Evolutionary conservation across 148 eudicot species (phyloP).

Genomic region (Diospyros lotus): DNA sequence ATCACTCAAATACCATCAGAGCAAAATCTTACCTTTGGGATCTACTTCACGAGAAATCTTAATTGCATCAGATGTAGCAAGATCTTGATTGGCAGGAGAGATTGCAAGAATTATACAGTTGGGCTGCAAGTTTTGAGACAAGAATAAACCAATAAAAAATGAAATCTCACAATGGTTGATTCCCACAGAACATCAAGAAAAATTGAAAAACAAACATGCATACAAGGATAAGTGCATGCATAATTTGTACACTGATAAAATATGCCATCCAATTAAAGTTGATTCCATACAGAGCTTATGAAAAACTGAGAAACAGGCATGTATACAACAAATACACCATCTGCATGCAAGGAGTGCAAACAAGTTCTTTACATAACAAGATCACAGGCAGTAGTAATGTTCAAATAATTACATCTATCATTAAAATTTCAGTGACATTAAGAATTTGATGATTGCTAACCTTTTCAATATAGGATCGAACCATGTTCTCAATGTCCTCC

Average conservation of each 20-base stretch:
- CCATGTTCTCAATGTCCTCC: constrained; percentile 66
- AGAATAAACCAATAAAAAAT: constrained; percentile 6
- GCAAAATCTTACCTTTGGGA: constrained; percentile 45
- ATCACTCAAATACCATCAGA: constrained; percentile 1
- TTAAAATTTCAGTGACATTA: neutral
- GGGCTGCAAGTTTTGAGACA: constrained; percentile 43
- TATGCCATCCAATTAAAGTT: neutral
- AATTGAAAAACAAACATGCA: no score
- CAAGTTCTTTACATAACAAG: constrained; percentile 1
- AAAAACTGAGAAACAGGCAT: constrained; percentile 1
- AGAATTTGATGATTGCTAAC: constrained; percentile 19
- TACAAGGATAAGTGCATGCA: no score
- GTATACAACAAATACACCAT: neutral
- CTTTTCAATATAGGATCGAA: constrained; percentile 69
- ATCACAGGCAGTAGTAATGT: neutral
- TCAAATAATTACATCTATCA: neutral
- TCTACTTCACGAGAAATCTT: constrained; percentile 74
- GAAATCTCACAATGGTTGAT: neutral
- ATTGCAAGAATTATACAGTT: constrained; percentile 68
- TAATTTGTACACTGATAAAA: neutral
- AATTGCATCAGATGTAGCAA: constrained; percentile 77
- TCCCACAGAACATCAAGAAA: neutral
- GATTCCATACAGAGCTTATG: neutral
- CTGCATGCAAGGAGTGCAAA: neutral
- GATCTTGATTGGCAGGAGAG: constrained; percentile 82